Base-by-base conservation (phyloP, 2,329 filamentous ascomycete genomes). In the Fusarium falciforme region DNA sequence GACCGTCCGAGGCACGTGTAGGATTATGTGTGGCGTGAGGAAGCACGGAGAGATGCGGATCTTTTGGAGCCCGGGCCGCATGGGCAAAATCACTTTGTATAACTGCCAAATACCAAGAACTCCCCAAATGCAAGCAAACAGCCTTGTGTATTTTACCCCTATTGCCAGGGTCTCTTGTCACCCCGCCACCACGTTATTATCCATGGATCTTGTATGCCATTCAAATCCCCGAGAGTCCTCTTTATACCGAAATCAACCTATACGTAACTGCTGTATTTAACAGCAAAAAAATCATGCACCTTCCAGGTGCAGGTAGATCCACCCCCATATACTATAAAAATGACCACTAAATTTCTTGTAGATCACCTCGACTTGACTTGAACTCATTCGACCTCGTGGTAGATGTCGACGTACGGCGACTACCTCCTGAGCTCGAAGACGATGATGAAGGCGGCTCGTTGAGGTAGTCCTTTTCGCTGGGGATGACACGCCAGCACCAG, bases 401-500 rank as follows among this genome's bases (percentile, higher is more conserved):
- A 14, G 77, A 79, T 10, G 73, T 78, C 5, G 77, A 79, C 7
- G 77, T 68, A 7, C 76, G 71, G 9, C 76, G 74, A 40, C 70
- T 77, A 7, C 76, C 63, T 27, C 74, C 73, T 12, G 67, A 71
- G 17, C 73, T 77, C 8, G 77, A 78, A 27, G 77, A 77, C 1
- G 77, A 78, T 6, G 78, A 77, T 29, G 77, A 79, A 4, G 68
- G 55, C 16, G 76, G 60, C 61, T 75, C 75, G 55, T 79, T 79
- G 20, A 69, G 68, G 17, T 78, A 66, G 47, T 90, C 88, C 72
- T 83, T 85, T 44, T 83, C 81, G 3, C 91, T 87, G 0, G 91
- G 91, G 61, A 97, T 90, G 4, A 94, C 91, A 70, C 94, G 87
- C 81, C 88, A 90, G 81, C 96, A 98, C 95, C 96, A 98, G 0